A percentile compares a stretch with the other conserved stretches of the same genome.
phyloP scores from a whole-genome alignment of 345 rosid genomes.

The Brassica rapa region DNA sequence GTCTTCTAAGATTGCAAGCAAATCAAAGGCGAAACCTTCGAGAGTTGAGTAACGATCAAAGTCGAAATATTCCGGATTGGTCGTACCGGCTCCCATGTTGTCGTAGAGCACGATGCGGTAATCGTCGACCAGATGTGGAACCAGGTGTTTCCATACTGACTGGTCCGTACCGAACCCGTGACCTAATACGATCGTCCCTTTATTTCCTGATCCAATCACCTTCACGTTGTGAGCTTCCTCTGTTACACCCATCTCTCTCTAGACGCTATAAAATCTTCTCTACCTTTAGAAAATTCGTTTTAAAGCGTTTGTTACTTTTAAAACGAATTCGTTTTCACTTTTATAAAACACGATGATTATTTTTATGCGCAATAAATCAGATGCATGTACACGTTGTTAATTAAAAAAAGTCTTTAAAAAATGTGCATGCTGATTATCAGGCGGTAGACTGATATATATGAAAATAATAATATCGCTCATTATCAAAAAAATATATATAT shows the following conservation, averaged over 20 bases:
- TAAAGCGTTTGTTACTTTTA: too few species aligned
- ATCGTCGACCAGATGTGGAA: background rate
- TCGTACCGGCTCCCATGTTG: background rate
- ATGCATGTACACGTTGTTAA: too few species aligned
- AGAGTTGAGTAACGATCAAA: background rate
- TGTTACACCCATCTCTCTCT: background rate
- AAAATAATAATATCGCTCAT: too few species aligned
- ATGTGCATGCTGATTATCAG: background rate
- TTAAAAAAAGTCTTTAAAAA: too few species aligned
- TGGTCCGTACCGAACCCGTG: background rate
- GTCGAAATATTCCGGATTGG: background rate
- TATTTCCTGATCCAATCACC: background rate
- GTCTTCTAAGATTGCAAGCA: background rate
- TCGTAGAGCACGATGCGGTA: background rate
- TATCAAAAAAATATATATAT: too few species aligned
- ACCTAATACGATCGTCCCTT: background rate
- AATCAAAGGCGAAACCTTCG: background rate
- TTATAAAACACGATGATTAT: background rate
- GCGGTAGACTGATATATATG: background rate
- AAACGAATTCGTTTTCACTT: too few species aligned
- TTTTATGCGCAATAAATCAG: too few species aligned
- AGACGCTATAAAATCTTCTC: background rate
- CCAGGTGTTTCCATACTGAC: background rate
- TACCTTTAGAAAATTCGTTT: background rate
- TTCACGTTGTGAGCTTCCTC: background rate